Base-by-base conservation (phyloP, 768 basidiomycete genomes). In the Collybiopsis luxurians region DNA sequence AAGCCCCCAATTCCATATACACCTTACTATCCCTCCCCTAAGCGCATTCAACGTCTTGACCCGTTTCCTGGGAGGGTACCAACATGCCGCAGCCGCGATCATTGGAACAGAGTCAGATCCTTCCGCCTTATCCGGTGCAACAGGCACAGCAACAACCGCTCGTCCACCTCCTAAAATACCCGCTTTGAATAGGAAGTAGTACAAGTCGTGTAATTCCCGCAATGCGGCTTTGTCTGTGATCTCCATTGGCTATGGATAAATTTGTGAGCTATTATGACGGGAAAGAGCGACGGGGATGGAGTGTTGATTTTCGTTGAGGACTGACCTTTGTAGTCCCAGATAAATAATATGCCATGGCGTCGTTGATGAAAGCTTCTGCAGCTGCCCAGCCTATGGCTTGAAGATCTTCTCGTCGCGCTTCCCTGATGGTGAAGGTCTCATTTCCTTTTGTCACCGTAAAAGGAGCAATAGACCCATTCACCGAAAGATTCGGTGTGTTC, bases 41-140 rank as follows among this genome's bases (percentile, higher is more conserved):
- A 53, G 11, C 10, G 36, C 36, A 53, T 39, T 53, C 34, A 39
- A 3, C 15, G 21, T 24, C 9, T 12, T 53, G 24, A 53, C 17
- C 24, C 51, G 36, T 17, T 53, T 53, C 17, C 51, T 19, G 4
- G 51, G 51, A 0, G 51, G 51, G n/a, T 53, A 53, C 51, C 51
- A 53, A 24, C 51, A 53, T 30, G 23, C 51, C 5, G 38, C 51
- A 23, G 38, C 51, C n/a, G 51, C 51, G 13, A 51, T 39, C 24
- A 11, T 51, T 9, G 31, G 19, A 15, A 4, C 10, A 9, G 21
- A 11, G 15, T 23, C 23, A 19, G 49, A 38, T 4, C 9, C 17
- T 44, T 19, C 42, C 6, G n/a, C 24, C 42, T 11, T 12, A 23
- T 38, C 36, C 4, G 24, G 13, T 40, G 13, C 15, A 26, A 12